A percentile compares a stretch with the other conserved stretches of the same genome.
Evolutionary conservation across 768 basidiomycete genomes (phyloP).

Genomic region (Tricholoma saponaceum): DNA sequence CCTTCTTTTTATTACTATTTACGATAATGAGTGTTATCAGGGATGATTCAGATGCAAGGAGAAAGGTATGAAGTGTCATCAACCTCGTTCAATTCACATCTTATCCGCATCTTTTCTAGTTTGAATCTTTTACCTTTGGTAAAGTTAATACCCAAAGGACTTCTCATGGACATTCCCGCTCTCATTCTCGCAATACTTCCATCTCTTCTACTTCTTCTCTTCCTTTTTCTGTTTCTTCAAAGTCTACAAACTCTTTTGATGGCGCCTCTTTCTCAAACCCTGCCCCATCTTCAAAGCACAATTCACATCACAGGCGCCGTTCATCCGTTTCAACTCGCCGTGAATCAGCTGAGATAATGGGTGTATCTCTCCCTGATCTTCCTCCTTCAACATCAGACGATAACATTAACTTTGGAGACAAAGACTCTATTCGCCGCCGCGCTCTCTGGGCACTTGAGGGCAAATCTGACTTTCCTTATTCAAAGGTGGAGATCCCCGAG

Average conservation of each 20-base stretch:
- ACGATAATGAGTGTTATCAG: constrained; percentile 19
- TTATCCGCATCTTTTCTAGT: constrained; percentile 37
- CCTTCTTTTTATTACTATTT: constrained; percentile 26
- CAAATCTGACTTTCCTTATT: constrained; percentile 63
- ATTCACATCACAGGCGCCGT: constrained; percentile 79
- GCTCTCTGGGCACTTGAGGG: constrained; percentile 89
- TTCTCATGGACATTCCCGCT: constrained; percentile 60
- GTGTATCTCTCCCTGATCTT: constrained; percentile 66
- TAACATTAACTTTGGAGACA: constrained; percentile 64
- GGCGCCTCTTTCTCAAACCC: constrained; percentile 23
- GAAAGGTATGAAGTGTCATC: constrained; percentile 29
- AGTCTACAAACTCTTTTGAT: constrained; percentile 34
- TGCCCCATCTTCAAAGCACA: constrained; percentile 48
- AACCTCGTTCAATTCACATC: not conserved
- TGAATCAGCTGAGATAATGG: constrained; percentile 92
- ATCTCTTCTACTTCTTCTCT: constrained; percentile 41
- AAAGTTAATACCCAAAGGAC: constrained; percentile 36
- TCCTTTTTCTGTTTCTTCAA: constrained; percentile 38
- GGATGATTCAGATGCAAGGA: constrained; percentile 37
- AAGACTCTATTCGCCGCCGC: constrained; percentile 74
- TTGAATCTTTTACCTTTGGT: constrained; percentile 73
- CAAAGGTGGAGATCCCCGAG: constrained; percentile 83
- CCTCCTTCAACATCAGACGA: constrained; percentile 59
- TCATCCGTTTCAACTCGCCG: constrained; percentile 87
- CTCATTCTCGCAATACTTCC: constrained; percentile 69